These are phyloP conservation scores for Peronospora farinosa DNA, from an alignment of 352 stramenopile genomes.

Conservation along the genomic window DNA sequence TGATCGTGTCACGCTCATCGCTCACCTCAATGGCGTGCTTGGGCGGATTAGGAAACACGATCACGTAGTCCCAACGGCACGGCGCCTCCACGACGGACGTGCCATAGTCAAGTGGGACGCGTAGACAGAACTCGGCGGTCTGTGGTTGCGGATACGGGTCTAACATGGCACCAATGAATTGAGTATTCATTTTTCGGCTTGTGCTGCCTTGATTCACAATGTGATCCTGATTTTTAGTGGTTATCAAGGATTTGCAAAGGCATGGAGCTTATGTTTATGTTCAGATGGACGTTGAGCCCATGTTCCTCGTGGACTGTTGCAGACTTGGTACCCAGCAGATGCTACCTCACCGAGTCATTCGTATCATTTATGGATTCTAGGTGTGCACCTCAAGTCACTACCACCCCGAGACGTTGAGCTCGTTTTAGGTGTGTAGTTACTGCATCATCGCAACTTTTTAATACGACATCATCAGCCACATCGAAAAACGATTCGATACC, in stretches of 20 bases:
- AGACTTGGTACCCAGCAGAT: too few relatives aligned
- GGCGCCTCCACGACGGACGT: slow-evolving; percentile 30
- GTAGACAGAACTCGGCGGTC: slow-evolving; percentile 30
- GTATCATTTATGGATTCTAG: background rate
- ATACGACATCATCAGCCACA: background rate
- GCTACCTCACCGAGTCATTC: background rate
- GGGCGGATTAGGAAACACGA: slow-evolving; percentile 74
- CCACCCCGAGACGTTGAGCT: background rate
- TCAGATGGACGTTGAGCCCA: too few relatives aligned
- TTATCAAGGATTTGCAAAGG: background rate
- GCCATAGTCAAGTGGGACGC: slow-evolving; percentile 43
- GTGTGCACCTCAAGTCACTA: background rate
- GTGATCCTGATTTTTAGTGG: slow-evolving; percentile 3
- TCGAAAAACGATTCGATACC: background rate
- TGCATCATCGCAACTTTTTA: background rate
- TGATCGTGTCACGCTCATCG: slow-evolving; percentile 72
- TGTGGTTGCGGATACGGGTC: slow-evolving; percentile 32
- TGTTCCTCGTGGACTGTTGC: background rate
- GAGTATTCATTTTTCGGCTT: background rate
- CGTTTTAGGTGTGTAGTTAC: background rate
- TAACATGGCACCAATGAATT: slow-evolving; percentile 18
- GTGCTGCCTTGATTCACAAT: background rate
- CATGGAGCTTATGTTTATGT: background rate
- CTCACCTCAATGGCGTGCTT: slow-evolving; percentile 52
- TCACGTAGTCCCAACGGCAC: slow-evolving; percentile 76